A percentile compares a stretch with the other conserved stretches of the same genome.
Conservation (phyloP, 139 green algal genomes). For the Bryopsis sp. region DNA sequence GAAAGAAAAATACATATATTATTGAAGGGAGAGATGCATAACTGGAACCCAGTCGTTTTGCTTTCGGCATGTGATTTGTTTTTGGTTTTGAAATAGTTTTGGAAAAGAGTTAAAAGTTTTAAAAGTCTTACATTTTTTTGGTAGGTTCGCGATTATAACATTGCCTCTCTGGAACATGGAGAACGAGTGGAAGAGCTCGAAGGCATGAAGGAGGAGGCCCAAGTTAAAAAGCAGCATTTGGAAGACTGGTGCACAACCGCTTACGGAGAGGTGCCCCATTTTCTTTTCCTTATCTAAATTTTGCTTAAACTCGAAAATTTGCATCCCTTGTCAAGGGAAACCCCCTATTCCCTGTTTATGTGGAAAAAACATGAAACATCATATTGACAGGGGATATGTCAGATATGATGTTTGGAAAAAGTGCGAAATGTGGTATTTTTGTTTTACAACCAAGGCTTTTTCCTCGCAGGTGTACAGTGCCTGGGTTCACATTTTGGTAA, state of each 20-base stretch:
- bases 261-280: constrained; percentile 70
- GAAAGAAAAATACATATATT: too few species aligned
- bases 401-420: neutral
- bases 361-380: too few species aligned
- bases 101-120: too few species aligned
- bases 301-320: too few species aligned
- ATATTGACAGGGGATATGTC: neutral
- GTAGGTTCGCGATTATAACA: constrained; percentile 35
- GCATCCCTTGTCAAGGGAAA: too few species aligned
- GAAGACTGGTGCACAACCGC: constrained; percentile 79
- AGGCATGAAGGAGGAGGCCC: constrained; percentile 47
- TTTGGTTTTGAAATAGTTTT: too few species aligned
- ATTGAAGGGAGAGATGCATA: too few species aligned
- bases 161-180: constrained; percentile 15
- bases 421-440: neutral
- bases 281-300: too few species aligned
- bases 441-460: neutral
- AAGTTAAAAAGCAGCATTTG: constrained; percentile 54
- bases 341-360: too few species aligned
- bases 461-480: constrained; percentile 62
- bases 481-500: constrained; percentile 84
- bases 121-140: too few species aligned
- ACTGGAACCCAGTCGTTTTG: too few species aligned
- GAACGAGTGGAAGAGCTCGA: constrained; percentile 18
- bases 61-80: too few species aligned